Conservation (phyloP, 495 filamentous ascomycete species). For the Annulohypoxylon stygium region DNA sequence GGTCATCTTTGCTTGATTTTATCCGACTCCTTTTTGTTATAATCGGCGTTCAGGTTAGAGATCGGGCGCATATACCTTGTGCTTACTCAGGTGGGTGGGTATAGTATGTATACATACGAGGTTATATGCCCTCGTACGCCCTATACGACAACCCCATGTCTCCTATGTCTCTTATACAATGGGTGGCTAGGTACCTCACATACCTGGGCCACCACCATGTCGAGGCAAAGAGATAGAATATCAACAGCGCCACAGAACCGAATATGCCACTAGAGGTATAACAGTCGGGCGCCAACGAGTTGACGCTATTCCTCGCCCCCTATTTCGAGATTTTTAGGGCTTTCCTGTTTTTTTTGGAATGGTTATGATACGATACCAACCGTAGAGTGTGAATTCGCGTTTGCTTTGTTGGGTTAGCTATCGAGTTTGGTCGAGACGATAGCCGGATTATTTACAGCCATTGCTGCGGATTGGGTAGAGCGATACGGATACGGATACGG, state of each 20-base stretch:
- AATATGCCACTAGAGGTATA: not conserved
- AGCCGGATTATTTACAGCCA: not conserved
- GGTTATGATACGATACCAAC: conserved; percentile 8
- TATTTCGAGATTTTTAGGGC: not conserved
- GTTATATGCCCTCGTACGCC: not conserved
- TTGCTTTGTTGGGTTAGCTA: not conserved
- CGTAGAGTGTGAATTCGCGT: not conserved
- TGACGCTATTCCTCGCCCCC: not conserved
- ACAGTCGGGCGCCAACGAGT: not conserved
- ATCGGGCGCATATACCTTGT: not conserved
- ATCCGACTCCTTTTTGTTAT: not conserved
- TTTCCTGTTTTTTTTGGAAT: conserved; percentile 1
- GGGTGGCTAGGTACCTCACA: not conserved
- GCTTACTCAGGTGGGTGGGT: not conserved
- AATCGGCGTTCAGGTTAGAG: conserved; percentile 16
- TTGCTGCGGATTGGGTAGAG: not conserved
- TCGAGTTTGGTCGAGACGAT: not conserved
- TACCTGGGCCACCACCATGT: not conserved
- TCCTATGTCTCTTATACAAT: not conserved
- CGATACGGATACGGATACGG: not conserved
- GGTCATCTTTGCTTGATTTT: not conserved
- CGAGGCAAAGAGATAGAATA: conserved; percentile 9
- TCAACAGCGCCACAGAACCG: not conserved
- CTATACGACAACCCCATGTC: not conserved
- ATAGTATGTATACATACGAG: conserved; percentile 32